These are phyloP conservation scores for Thermothelomyces thermophilus DNA, from an alignment of 2,329 filamentous ascomycete genomes.

Conservation along the genomic window DNA sequence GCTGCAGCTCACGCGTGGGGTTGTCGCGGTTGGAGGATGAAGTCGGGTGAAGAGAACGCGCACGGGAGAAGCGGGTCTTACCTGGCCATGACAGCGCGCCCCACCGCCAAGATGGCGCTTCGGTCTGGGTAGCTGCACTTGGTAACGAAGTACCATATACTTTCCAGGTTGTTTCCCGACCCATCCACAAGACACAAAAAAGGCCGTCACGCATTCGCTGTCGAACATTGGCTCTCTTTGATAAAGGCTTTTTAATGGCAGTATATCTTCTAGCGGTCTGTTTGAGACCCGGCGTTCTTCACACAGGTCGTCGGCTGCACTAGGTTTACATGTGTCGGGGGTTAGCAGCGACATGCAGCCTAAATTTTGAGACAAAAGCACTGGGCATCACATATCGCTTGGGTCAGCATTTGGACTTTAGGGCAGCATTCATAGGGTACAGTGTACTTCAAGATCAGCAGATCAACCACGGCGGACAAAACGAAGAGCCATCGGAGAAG, in stretches of 20 bases:
- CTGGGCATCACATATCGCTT: no score
- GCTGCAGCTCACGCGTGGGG: conserved; percentile 24
- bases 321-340: no score
- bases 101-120: conserved; percentile 19
- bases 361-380: background rate
- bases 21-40: conserved; percentile 24
- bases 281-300: no score
- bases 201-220: no score
- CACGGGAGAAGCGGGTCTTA: conserved; percentile 25
- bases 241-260: no score
- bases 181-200: no score
- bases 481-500: background rate
- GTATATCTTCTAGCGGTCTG: no score
- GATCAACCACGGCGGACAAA: background rate
- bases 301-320: no score
- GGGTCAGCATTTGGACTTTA: no score
- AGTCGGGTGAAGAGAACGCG: conserved; percentile 24
- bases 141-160: background rate
- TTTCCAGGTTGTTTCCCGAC: background rate
- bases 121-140: background rate
- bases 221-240: no score
- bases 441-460: background rate
- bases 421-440: no score
- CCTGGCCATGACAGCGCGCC: conserved; percentile 23
- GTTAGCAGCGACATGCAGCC: no score